A percentile compares a stretch with the other conserved stretches of the same genome.
Conservation (phyloP, 163 green algal species). For the Prototheca wickerhamii region DNA sequence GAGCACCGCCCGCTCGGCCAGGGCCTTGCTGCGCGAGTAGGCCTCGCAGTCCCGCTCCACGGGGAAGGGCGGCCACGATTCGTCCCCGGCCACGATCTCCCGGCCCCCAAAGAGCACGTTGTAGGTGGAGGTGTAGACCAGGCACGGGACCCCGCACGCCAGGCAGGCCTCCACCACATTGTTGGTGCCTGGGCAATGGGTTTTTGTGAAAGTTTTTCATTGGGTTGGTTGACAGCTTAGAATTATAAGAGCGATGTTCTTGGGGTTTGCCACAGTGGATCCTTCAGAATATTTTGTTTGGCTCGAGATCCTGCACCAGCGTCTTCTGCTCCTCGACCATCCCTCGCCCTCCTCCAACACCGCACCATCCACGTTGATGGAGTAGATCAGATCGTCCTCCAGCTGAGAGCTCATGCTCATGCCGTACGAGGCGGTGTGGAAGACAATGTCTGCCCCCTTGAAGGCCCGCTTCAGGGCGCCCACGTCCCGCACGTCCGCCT, state of each 20-base stretch:
- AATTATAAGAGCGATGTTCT: background rate
- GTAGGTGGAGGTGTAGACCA: conserved; percentile 20
- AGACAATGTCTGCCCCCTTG: conserved; percentile 8
- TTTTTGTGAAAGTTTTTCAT: background rate
- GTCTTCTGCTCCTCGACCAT: too few relatives aligned
- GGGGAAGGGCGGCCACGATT: conserved; percentile 13
- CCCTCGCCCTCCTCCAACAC: background rate
- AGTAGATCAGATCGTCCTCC: background rate
- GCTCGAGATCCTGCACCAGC: too few relatives aligned
- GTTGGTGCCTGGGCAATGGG: conserved; percentile 1
- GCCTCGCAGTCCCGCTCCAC: conserved; percentile 5
- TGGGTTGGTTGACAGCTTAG: background rate
- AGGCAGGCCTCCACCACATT: conserved; percentile 6
- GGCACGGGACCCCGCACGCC: background rate
- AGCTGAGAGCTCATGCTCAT: conserved; percentile 16
- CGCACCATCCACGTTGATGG: conserved; percentile 13
- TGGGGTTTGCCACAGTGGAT: too few relatives aligned
- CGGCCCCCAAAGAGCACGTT: conserved; percentile 22
- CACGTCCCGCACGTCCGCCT: conserved; percentile 3
- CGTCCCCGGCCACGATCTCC: conserved; percentile 16
- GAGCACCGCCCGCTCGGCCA: conserved; percentile 18
- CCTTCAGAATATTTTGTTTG: too few relatives aligned
- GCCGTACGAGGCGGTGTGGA: conserved; percentile 23
- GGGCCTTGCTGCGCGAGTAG: conserved; percentile 21
- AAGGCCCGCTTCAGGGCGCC: background rate